These are phyloP conservation scores for Phytophthora tubulina DNA, from an alignment of 352 stramenopile species.

Conservation along the genomic window DNA sequence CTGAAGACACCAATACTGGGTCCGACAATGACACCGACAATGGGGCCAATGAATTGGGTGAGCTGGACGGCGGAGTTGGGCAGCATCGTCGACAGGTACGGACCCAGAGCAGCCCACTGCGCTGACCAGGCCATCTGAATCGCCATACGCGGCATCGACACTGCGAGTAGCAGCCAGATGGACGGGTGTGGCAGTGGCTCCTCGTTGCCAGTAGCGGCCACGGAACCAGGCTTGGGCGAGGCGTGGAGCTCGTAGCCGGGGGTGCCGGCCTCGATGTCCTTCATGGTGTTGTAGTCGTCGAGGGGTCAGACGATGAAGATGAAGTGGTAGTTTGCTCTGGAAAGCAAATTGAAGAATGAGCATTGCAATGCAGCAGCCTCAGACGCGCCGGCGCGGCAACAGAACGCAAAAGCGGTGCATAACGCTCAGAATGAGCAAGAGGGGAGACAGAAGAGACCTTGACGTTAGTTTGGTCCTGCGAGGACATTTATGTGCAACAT, in stretches of 20 bases:
- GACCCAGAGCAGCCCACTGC: conserved; percentile 47
- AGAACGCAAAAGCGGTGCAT: conserved; percentile 27
- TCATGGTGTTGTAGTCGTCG: conserved; percentile 25
- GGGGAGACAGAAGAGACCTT: conserved; percentile 21
- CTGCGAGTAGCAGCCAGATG: conserved; percentile 35
- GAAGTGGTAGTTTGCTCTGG: conserved; percentile 20
- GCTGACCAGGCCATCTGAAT: conserved; percentile 47
- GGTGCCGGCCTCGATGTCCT: conserved; percentile 39
- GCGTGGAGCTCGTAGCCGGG: conserved; percentile 36
- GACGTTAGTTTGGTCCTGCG: conserved; percentile 22
- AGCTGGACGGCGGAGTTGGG: conserved; percentile 47
- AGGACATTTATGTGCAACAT: conserved; percentile 21
- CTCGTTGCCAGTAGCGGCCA: conserved; percentile 15
- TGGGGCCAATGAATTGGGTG: conserved; percentile 38
- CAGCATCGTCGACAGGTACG: conserved; percentile 56
- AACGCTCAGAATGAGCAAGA: conserved; percentile 28
- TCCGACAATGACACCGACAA: conserved; percentile 38
- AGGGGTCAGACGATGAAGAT: conserved; percentile 9
- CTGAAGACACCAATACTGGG: conserved; percentile 42
- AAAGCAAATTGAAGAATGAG: conserved; percentile 43
- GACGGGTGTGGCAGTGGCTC: conserved; percentile 39
- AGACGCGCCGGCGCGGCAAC: conserved; percentile 10
- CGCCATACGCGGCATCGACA: conserved; percentile 43
- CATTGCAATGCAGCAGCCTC: conserved; percentile 9
- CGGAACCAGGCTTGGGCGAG: conserved; percentile 35